These are phyloP conservation scores for Globisporangium viniferum DNA, from an alignment of 352 stramenopile species.

Conservation along the genomic window DNA sequence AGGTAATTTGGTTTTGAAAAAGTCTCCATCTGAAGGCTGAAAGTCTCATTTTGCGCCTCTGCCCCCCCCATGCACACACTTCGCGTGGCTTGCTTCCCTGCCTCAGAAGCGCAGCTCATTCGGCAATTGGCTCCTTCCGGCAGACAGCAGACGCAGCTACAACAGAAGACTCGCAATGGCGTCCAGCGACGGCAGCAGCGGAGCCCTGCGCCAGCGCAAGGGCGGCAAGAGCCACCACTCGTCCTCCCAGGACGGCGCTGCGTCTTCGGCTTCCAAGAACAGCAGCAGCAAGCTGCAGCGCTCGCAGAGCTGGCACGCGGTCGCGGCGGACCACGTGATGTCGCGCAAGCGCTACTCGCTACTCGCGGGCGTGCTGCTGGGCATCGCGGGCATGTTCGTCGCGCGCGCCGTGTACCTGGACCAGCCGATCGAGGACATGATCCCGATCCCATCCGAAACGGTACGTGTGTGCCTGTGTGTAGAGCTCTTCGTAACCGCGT, in stretches of 20 bases:
- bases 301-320: slow-evolving; percentile 53
- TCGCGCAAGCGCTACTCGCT: slow-evolving; percentile 73
- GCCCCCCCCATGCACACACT: not conserved
- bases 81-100: not conserved
- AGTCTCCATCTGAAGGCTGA: not conserved
- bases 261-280: not conserved
- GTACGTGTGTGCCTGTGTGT: slow-evolving; percentile 9
- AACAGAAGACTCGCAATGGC: not conserved
- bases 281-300: slow-evolving; percentile 22
- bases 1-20: too few species aligned
- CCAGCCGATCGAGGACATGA: slow-evolving; percentile 36
- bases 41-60: not conserved
- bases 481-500: not conserved
- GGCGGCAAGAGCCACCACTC: slow-evolving; percentile 10
- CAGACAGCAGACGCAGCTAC: not conserved
- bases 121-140: not conserved
- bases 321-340: slow-evolving; percentile 52
- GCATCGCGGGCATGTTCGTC: slow-evolving; percentile 45
- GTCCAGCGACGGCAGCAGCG: not conserved
- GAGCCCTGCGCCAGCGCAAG: slow-evolving; percentile 23
- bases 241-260: not conserved
- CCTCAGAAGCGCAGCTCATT: slow-evolving; percentile 1
- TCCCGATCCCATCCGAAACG: slow-evolving; percentile 35
- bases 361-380: slow-evolving; percentile 50
- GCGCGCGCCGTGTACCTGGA: slow-evolving; percentile 51